Base-by-base conservation (phyloP, 2,329 filamentous ascomycete species). In the Trichophyton mentagrophytes region DNA sequence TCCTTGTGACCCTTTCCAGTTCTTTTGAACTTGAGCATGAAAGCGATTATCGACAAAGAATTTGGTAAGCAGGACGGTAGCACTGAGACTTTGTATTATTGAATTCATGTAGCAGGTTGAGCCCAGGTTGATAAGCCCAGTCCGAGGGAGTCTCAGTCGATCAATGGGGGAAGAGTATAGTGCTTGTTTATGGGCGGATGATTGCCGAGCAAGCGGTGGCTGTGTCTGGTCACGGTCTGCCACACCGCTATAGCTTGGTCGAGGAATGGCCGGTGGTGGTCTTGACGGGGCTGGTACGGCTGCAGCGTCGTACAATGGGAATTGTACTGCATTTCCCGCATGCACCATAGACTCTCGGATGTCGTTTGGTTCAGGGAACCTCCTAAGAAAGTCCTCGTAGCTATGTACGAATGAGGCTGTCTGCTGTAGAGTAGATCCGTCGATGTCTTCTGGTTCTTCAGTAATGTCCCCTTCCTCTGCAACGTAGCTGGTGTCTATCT, bases 41-140 rank as follows among this genome's bases (percentile, higher is more conserved):
- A 74, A 89, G 68, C 69, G 87, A 69, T 77, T 86, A 77, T 75
- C 84, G 70, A 74, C 82, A 77, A 80, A 96, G 80, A 74, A 83
- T 74, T 69, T 82, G 69, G 81, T 82, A 47, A 86, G 72, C 17
- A 79, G 77, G 7, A 80, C 75, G 0, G 90, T 92, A 1, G 85
- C 86, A 62, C 88, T 87, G 17, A 96, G 76, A 63, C 87, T 88
- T 72, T 97, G 92, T 27, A 97, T 78, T 0, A 86, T 86, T n/a
- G 89, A 86, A 72, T 96, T 96, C 79, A 93, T 90, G 70, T 96
- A 96, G 71, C 92, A 96, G 65, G 88, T 91, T 55, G 87, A 86
- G 0, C 85, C 83, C 46, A 90, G 88, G 67, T 96, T 96, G 62
- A 84, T 77, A 11, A 96, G 79, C 0, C 92, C 91, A 9, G 89